Evolutionary conservation across 176 grass and related monocot genomes (phyloP).

Genomic region (Ananas comosus): DNA sequence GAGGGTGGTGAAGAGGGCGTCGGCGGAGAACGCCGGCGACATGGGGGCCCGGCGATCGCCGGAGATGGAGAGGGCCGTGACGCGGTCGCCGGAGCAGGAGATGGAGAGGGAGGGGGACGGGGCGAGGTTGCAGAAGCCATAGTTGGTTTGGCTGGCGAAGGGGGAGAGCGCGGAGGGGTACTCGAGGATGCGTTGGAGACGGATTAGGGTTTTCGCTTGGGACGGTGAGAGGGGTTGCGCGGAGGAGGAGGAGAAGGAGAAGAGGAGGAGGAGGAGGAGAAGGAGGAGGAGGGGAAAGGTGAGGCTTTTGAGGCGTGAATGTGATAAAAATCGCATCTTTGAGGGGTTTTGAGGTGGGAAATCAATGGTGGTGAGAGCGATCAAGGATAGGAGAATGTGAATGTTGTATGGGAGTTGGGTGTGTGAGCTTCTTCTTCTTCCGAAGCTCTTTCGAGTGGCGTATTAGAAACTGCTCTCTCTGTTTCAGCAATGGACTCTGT

Average conservation of each 20-base stretch:
- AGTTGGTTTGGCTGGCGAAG: constrained; percentile 20
- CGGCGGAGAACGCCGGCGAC: constrained; percentile 54
- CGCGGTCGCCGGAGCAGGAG: constrained; percentile 37
- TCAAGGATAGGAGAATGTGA: neutral
- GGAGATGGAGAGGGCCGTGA: constrained; percentile 41
- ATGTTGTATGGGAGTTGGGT: neutral
- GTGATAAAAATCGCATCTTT: neutral
- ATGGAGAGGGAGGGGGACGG: constrained; percentile 34
- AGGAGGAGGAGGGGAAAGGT: neutral
- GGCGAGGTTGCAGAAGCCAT: constrained; percentile 40
- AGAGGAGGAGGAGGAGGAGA: neutral
- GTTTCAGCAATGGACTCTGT: too few species aligned
- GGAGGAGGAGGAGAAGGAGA: constrained; percentile 11
- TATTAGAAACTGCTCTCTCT: neutral
- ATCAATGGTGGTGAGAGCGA: neutral
- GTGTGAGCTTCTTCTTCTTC: too few species aligned
- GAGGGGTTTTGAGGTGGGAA: neutral
- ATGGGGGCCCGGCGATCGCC: constrained; percentile 44
- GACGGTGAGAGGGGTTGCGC: constrained; percentile 27
- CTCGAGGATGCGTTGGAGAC: constrained; percentile 36
- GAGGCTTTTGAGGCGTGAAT: neutral
- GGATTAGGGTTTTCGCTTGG: constrained; percentile 31
- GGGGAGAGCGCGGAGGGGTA: constrained; percentile 29
- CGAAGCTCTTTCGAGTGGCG: neutral
- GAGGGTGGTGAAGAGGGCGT: constrained; percentile 88